phyloP scores from a whole-genome alignment of 306 rosid genomes.

The Acacia confusa region DNA sequence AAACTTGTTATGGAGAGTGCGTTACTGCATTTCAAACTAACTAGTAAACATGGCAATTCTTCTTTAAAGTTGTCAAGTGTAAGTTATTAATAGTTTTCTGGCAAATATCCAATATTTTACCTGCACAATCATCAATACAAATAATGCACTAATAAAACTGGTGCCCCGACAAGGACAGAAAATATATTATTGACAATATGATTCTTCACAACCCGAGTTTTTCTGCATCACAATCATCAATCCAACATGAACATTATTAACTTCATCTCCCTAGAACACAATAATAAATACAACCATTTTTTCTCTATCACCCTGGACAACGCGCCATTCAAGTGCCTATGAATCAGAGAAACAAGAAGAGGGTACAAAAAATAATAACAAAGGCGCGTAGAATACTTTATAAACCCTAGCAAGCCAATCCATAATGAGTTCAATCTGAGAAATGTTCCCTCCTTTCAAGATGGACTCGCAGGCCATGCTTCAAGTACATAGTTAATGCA shows the following conservation, averaged over 20 bases:
- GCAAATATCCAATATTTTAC: background rate
- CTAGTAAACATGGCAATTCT: background rate
- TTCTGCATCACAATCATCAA: slow-evolving; percentile 20
- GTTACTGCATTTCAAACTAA: background rate
- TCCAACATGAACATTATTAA: slow-evolving; percentile 31
- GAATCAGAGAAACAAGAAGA: background rate
- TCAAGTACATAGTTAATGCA: slow-evolving; percentile 85
- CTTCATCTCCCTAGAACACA: background rate
- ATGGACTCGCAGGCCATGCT: slow-evolving; percentile 68
- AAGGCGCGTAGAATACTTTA: background rate
- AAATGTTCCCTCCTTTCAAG: slow-evolving; percentile 44
- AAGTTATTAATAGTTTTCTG: background rate
- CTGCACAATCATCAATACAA: background rate
- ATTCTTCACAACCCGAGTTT: background rate
- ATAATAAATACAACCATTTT: background rate
- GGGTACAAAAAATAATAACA: no score
- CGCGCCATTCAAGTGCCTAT: background rate
- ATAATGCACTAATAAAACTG: background rate
- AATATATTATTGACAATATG: slow-evolving; percentile 12
- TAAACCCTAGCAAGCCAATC: slow-evolving; percentile 6
- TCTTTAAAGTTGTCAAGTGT: background rate
- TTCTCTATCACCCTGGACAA: slow-evolving; percentile 13
- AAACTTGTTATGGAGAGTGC: background rate
- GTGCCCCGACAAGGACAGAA: background rate
- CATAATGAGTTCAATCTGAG: background rate